Percentiles rank a stretch among this genome's conserved stretches.
Conservation (phyloP, 2,329 filamentous ascomycete genomes). For the Lachnellula arida region DNA sequence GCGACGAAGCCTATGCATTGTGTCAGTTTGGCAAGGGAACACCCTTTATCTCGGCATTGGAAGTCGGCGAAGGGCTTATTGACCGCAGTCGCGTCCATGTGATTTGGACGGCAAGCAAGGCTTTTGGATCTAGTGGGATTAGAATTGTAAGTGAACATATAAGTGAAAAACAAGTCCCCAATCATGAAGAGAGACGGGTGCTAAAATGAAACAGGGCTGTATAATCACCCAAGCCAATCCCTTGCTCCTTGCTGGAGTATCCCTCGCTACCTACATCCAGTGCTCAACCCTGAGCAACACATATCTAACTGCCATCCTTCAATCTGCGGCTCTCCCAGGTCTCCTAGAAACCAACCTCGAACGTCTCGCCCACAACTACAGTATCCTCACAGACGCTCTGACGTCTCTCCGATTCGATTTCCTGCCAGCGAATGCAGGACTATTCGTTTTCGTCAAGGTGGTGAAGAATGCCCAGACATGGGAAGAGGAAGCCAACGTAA, state of each 20-base stretch:
- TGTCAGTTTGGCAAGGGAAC: background rate
- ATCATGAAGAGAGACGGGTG: too few species aligned
- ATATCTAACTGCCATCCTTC: background rate
- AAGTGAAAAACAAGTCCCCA: too few species aligned
- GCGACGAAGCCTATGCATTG: background rate
- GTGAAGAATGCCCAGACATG: background rate
- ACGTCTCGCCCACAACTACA: background rate
- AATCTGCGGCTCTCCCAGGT: background rate
- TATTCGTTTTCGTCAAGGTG: background rate
- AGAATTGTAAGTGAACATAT: background rate
- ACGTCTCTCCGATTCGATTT: background rate
- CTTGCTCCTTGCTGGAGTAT: background rate
- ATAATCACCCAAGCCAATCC: background rate
- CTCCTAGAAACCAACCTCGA: background rate
- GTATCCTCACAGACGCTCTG: background rate
- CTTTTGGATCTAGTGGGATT: background rate
- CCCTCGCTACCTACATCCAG: background rate
- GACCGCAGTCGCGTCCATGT: background rate
- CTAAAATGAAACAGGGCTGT: background rate
- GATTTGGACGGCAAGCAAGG: background rate
- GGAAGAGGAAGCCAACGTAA: background rate
- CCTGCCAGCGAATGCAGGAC: background rate
- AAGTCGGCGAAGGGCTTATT: background rate
- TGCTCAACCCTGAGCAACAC: background rate
- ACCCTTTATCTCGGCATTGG: background rate